Evolutionary conservation across 495 filamentous ascomycete species (phyloP).

Genomic region (Penicillium fimorum): DNA sequence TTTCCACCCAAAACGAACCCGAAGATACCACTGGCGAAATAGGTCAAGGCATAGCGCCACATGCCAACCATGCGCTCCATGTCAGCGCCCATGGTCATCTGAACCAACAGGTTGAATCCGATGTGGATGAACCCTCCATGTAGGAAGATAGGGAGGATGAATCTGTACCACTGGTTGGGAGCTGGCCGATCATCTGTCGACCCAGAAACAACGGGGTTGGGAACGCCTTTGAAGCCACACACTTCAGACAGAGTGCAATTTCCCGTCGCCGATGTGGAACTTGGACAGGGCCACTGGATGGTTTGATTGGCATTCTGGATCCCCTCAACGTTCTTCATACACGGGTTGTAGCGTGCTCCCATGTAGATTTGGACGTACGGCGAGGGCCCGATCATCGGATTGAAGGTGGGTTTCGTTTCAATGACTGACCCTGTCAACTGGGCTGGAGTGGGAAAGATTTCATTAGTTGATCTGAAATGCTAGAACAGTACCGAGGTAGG

Average conservation of each 20-base stretch:
- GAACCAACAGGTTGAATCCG: conserved; percentile 88
- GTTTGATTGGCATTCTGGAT: conserved; percentile 56
- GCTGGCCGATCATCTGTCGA: conserved; percentile 44
- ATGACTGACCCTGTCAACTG: conserved; percentile 65
- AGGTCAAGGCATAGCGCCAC: conserved; percentile 82
- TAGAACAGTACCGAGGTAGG: neutral
- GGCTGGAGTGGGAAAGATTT: conserved; percentile 13
- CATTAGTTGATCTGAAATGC: conserved; percentile 12
- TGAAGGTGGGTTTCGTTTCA: conserved; percentile 80
- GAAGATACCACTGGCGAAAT: conserved; percentile 89
- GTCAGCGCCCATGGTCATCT: conserved; percentile 80
- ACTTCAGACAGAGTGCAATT: conserved; percentile 71
- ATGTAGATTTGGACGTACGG: conserved; percentile 90
- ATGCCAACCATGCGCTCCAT: conserved; percentile 88
- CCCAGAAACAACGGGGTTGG: conserved; percentile 51
- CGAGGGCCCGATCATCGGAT: conserved; percentile 95
- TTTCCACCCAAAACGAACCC: conserved; percentile 96
- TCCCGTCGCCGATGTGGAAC: conserved; percentile 55
- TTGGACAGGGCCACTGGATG: conserved; percentile 72
- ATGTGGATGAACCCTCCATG: conserved; percentile 94
- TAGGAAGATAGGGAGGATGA: conserved; percentile 93
- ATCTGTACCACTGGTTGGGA: conserved; percentile 95
- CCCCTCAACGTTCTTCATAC: conserved; percentile 79
- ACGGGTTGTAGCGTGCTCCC: conserved; percentile 89
- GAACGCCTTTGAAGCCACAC: conserved; percentile 77